Percentiles rank a stretch among this genome's conserved stretches.
These are phyloP conservation scores for Nicotiana noctiflora DNA, from an alignment of 257 asterid genomes.

Conservation along the genomic window DNA sequence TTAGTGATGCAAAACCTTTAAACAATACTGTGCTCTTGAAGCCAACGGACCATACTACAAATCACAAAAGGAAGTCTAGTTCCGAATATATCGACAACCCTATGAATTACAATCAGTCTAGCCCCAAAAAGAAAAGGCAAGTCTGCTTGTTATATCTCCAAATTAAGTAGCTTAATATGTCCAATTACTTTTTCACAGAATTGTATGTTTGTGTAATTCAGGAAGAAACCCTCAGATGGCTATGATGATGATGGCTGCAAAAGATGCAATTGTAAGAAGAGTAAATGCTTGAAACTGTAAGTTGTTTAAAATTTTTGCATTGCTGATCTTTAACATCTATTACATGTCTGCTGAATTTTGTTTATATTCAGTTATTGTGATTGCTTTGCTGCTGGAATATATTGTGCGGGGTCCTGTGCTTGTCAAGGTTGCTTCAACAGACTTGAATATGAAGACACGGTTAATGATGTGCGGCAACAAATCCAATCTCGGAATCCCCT, in stretches of 20 bases:
- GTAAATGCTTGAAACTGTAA: conserved; percentile 78
- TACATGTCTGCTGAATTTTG: conserved; percentile 11
- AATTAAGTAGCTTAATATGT: neutral
- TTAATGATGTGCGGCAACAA: conserved; percentile 42
- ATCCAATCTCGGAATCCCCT: conserved; percentile 67
- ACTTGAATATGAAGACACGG: conserved; percentile 56
- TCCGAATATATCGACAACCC: conserved; percentile 25
- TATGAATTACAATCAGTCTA: conserved; percentile 32
- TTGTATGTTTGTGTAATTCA: conserved; percentile 22
- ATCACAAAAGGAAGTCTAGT: conserved; percentile 25
- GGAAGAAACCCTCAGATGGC: conserved; percentile 39
- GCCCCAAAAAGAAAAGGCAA: conserved; percentile 58
- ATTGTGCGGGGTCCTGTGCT: conserved; percentile 64
- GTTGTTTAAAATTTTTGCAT: conserved; percentile 24
- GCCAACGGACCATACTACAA: conserved; percentile 28
- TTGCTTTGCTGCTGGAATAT: conserved; percentile 76
- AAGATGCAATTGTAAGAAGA: conserved; percentile 78
- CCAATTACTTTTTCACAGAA: neutral
- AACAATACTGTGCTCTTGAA: conserved; percentile 22
- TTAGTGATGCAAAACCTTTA: conserved; percentile 21
- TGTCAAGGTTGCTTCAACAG: conserved; percentile 72
- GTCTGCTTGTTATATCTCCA: conserved; percentile 14
- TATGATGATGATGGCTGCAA: conserved; percentile 46
- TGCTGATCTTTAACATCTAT: conserved; percentile 10
- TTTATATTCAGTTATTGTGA: conserved; percentile 61